Base-by-base conservation (phyloP, 257 asterid genomes). In the Nicotiana benthamiana region DNA sequence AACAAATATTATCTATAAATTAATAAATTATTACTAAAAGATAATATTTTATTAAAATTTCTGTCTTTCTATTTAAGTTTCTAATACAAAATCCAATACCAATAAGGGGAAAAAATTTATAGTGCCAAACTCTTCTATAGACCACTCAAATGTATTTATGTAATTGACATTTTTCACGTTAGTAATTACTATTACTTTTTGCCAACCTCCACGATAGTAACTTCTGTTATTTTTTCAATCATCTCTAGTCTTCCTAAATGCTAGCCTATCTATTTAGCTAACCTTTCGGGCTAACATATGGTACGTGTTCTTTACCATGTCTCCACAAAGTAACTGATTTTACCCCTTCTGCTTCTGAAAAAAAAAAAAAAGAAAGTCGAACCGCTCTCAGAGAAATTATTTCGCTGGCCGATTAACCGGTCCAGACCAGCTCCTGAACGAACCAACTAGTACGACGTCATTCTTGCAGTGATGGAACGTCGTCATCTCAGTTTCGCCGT, bases 391-490 rank as follows among this genome's bases (percentile, higher is more conserved):
- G 6, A 54, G 18, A 74, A 36, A 30, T 75, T 80, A 57, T 64
- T 88, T 77, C n/a, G 22, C 64, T n/a, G 92, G 94, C 86, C 90
- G 87, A 1, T 68, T 57, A 52, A 95, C 85, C 85, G 97, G 97
- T 52, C 94, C 95, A 30, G 79, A 83, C 79, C 79, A 84, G 46
- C 86, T 28, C 61, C 75, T 26, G 81, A 89, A 83, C 83, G 46
- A 59, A 24, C 70, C 32, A 34, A 80, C 48, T 53, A 92, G 26
- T 17, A 87, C 87, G 81, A 85, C 83, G 83, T 95, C 98, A 75
- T 92, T 91, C 4, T 82, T 89, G 80, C 99, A 95, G 34, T 62
- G 93, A 79, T 95, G 99, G 36, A 95, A 95, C 83, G 87, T 75
- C 80, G 89, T 4, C 80, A 85, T 54, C 3, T 24, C 43, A 78